phyloP scores from a whole-genome alignment of 2,329 filamentous ascomycete genomes.

The Fusarium nisikadoi region DNA sequence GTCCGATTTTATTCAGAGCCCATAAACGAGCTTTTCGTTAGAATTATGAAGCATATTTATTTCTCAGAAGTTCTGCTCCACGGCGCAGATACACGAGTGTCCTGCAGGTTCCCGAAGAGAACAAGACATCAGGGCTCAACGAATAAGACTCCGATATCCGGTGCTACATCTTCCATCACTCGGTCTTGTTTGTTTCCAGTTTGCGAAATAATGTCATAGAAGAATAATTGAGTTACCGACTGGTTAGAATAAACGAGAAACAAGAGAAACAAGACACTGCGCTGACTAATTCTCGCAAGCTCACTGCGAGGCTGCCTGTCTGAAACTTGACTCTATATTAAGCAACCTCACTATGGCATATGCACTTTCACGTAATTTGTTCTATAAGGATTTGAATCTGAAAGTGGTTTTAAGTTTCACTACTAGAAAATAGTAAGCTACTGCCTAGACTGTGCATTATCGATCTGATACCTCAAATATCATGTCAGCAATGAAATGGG shows the following conservation, averaged over 20 bases:
- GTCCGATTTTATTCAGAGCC: background rate
- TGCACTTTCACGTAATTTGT: background rate
- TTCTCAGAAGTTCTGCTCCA: background rate
- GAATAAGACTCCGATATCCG: background rate
- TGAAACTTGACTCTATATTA: background rate
- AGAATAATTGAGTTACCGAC: background rate
- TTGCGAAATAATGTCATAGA: background rate
- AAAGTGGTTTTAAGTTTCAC: background rate
- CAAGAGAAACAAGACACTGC: constrained; percentile 1
- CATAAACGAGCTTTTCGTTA: background rate
- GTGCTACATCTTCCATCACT: background rate
- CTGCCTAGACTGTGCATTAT: background rate
- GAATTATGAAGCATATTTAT: background rate
- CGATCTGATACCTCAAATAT: background rate
- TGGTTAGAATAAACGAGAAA: background rate
- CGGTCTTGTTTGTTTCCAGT: background rate
- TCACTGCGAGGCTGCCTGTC: background rate
- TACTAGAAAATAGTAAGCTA: background rate
- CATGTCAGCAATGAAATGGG: background rate
- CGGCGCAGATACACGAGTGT: background rate
- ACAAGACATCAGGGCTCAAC: background rate
- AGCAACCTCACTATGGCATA: background rate
- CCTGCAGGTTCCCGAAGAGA: background rate
- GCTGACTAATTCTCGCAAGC: background rate
- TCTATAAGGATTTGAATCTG: background rate